Evolutionary conservation across 108 stramenopile genomes (phyloP).

Genomic region (Skeletonema menzelii): DNA sequence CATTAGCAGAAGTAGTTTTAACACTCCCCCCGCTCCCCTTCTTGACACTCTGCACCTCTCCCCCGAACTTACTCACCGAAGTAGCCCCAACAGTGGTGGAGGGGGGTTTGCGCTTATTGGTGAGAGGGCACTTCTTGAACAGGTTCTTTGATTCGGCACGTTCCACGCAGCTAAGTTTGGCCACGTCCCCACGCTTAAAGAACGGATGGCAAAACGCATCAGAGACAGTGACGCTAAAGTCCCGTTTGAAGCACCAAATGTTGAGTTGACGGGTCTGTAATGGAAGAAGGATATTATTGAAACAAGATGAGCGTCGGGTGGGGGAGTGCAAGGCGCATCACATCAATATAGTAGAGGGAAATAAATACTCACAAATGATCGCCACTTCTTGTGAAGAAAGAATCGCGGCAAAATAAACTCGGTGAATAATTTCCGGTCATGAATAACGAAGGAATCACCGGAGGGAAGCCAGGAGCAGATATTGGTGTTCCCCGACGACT

Average conservation of each 20-base stretch:
- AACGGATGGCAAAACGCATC: not conserved
- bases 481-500: not conserved
- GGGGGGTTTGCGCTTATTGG: not conserved
- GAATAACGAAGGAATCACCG: not conserved
- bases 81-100: not conserved
- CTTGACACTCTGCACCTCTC: not conserved
- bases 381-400: not conserved
- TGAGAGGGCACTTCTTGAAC: not conserved
- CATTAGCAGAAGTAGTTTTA: not conserved
- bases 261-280: constrained; percentile 1
- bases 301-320: not conserved
- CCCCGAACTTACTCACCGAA: too few relatives aligned
- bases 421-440: not conserved
- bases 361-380: not conserved
- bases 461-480: not conserved
- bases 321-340: not conserved
- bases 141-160: not conserved
- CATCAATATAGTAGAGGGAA: not conserved
- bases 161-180: not conserved
- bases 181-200: not conserved
- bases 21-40: not conserved
- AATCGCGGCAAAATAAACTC: not conserved
- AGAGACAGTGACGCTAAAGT: not conserved
- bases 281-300: not conserved
- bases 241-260: constrained; percentile 2